A percentile compares a stretch with the other conserved stretches of the same genome.
phyloP scores from a whole-genome alignment of 2,329 filamentous ascomycete species.

The Bimuria novae-zelandiae region DNA sequence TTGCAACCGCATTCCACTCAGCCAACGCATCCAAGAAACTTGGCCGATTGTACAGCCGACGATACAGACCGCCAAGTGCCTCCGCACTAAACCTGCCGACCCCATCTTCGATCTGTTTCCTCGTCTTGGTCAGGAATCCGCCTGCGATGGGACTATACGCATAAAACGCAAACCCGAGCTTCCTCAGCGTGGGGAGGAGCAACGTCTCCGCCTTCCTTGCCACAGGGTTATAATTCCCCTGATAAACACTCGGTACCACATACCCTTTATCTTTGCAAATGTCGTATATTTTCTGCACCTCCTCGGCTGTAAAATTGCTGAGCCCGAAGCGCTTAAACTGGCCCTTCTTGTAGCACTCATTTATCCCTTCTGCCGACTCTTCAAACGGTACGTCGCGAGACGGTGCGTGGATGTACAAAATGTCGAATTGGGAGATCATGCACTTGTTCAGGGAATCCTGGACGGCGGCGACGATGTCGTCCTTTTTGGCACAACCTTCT shows the following conservation, averaged over 20 bases:
- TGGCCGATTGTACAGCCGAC: conserved; percentile 40
- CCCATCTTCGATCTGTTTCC: conserved; percentile 40
- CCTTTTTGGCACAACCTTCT: no score
- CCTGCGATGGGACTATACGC: conserved; percentile 41
- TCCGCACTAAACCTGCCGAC: conserved; percentile 24
- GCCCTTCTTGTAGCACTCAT: conserved; percentile 39
- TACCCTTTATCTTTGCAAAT: conserved; percentile 37
- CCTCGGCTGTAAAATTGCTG: conserved; percentile 34
- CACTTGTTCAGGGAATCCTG: no score
- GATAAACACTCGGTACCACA: conserved; percentile 51
- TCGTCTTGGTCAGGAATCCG: conserved; percentile 34
- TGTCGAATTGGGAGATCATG: no score
- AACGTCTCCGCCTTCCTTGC: conserved; percentile 46
- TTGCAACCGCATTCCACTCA: conserved; percentile 44
- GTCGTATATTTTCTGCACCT: conserved; percentile 39
- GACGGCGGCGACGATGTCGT: no score
- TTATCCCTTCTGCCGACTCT: conserved; percentile 37
- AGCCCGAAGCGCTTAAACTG: conserved; percentile 42
- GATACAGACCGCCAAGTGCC: conserved; percentile 38
- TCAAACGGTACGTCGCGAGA: conserved; percentile 29
- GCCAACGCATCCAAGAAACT: conserved; percentile 36
- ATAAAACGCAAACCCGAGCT: conserved; percentile 48
- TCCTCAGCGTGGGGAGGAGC: conserved; percentile 51
- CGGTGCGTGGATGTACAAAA: conserved; percentile 42
- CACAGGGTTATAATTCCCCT: conserved; percentile 52